Evolutionary conservation across 306 rosid species (phyloP).

Genomic region (Prunus kanzakura): DNA sequence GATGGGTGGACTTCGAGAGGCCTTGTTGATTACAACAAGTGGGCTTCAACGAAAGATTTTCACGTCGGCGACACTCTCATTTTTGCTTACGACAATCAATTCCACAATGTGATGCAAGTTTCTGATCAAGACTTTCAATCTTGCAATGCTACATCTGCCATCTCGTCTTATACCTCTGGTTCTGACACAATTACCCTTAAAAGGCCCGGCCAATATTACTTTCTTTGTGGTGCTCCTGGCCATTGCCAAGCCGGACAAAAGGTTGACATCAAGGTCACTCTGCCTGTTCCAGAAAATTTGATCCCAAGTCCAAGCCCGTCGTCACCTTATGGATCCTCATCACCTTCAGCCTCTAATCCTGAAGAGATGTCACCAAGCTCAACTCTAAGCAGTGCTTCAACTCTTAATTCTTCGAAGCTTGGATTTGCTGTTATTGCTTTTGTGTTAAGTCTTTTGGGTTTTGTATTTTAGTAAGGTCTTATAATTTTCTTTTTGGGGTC

Average conservation of each 20-base stretch:
- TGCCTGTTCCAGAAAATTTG: not conserved
- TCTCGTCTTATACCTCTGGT: not conserved
- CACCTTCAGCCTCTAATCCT: not conserved
- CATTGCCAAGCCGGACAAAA: not conserved
- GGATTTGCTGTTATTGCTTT: too few relatives aligned
- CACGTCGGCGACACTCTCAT: not conserved
- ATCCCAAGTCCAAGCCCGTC: too few relatives aligned
- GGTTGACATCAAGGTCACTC: not conserved
- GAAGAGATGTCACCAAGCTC: not conserved
- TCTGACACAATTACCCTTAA: not conserved
- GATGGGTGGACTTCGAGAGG: not conserved
- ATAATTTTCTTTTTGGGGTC: too few relatives aligned
- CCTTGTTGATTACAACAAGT: not conserved
- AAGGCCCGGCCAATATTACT: not conserved
- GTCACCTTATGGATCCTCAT: not conserved
- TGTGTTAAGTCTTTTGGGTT: too few relatives aligned
- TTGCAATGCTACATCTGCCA: not conserved
- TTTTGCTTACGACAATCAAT: not conserved
- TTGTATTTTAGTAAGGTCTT: too few relatives aligned
- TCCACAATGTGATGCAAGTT: not conserved
- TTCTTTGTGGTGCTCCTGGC: not conserved
- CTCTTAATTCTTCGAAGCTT: too few relatives aligned
- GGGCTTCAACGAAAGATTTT: not conserved
- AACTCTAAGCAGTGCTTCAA: too few relatives aligned
- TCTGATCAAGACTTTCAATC: not conserved